Conservation (phyloP, 495 filamentous ascomycete species). For the Penicillium diatomitis region DNA sequence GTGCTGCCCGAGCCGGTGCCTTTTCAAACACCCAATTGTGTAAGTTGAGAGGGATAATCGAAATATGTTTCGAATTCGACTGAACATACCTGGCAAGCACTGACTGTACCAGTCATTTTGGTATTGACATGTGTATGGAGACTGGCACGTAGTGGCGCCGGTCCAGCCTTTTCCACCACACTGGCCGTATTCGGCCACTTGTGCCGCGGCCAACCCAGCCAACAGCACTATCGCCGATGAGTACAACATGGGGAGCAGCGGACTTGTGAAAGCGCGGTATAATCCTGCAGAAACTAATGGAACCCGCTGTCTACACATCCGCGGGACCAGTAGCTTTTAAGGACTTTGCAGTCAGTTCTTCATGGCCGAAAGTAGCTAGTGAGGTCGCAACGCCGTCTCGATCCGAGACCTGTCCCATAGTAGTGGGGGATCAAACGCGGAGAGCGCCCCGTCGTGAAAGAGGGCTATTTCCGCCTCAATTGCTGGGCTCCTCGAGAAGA, state of each 20-base stretch:
- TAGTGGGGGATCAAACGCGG: neutral
- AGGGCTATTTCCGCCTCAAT: neutral
- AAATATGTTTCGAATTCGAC: too few relatives aligned
- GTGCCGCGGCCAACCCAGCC: conserved; percentile 14
- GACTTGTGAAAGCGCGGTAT: too few relatives aligned
- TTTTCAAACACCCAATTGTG: too few relatives aligned
- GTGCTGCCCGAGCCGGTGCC: neutral
- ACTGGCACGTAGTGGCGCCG: conserved; percentile 18
- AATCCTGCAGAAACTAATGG: neutral
- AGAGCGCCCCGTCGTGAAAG: conserved; percentile 6
- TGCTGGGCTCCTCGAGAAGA: neutral
- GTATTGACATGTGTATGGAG: conserved; percentile 23
- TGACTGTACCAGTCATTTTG: conserved; percentile 33
- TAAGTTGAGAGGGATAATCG: too few relatives aligned
- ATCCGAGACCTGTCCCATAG: too few relatives aligned
- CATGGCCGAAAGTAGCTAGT: too few relatives aligned
- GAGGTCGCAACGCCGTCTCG: too few relatives aligned
- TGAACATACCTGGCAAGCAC: conserved; percentile 18
- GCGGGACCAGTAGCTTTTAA: too few relatives aligned
- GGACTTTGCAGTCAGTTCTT: too few relatives aligned
- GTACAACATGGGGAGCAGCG: neutral
- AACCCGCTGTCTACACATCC: too few relatives aligned
- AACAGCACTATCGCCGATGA: conserved; percentile 8
- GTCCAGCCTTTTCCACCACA: conserved; percentile 25
- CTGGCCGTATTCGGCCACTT: conserved; percentile 24